These are phyloP conservation scores for Tricholoma sp. DNA, from an alignment of 768 basidiomycete species.

Conservation along the genomic window DNA sequence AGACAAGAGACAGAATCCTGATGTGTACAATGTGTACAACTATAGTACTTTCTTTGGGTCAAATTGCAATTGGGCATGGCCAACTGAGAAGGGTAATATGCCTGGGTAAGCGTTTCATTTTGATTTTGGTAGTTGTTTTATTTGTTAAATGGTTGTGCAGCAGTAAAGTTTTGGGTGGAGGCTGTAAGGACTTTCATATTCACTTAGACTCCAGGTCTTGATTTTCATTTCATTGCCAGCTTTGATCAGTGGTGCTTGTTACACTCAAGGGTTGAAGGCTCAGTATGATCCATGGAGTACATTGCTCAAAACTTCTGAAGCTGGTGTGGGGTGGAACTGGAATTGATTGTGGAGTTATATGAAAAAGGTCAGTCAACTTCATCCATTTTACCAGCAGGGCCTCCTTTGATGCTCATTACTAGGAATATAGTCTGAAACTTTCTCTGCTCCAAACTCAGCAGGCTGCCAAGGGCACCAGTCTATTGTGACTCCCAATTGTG, in stretches of 20 bases:
- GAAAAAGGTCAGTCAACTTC: constrained; percentile 33
- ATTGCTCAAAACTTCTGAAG: constrained; percentile 35
- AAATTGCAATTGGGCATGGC: constrained; percentile 42
- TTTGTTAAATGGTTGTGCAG: constrained; percentile 17
- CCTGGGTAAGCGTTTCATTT: constrained; percentile 25
- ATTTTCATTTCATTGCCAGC: constrained; percentile 15
- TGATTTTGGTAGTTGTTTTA: neutral
- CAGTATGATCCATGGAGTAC: constrained; percentile 41
- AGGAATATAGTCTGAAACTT: constrained; percentile 36
- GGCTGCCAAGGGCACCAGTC: constrained; percentile 42
- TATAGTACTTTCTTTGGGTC: constrained; percentile 38
- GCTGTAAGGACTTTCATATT: constrained; percentile 23
- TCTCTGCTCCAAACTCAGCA: constrained; percentile 45
- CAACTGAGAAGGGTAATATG: constrained; percentile 37
- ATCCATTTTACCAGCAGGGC: neutral
- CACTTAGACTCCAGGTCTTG: neutral
- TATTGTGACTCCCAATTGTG: constrained; percentile 44
- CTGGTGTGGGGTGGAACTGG: constrained; percentile 44
- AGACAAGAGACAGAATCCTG: constrained; percentile 38
- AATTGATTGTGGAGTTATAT: constrained; percentile 37
- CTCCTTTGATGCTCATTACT: neutral
- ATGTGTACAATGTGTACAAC: constrained; percentile 41
- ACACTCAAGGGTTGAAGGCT: constrained; percentile 37
- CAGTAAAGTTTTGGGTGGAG: constrained; percentile 43
- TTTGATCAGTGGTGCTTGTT: constrained; percentile 45